These are phyloP conservation scores for Gaultheria prostrata DNA, from an alignment of 148 eudicot species.

Conservation along the genomic window DNA sequence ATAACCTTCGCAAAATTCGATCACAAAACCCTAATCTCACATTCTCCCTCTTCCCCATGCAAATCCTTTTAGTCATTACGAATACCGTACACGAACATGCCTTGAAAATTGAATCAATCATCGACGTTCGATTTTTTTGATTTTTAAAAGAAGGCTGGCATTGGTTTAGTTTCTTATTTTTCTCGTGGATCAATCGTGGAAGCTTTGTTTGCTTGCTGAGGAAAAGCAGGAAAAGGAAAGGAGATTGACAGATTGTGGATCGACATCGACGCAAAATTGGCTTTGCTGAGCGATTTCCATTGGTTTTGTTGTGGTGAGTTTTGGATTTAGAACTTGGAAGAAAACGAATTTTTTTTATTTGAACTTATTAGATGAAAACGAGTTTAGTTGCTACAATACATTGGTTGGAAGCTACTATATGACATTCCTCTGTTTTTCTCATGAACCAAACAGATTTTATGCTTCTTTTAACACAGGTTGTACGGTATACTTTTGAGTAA, in stretches of 20 bases:
- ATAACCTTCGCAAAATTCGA: slow-evolving; percentile 5
- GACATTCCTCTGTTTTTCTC: not conserved
- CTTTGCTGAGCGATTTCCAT: not conserved
- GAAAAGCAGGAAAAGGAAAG: not conserved
- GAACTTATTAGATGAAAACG: not conserved
- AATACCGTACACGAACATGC: no score
- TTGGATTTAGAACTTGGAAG: not conserved
- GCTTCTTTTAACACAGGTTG: not conserved
- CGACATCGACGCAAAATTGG: not conserved
- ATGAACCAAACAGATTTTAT: not conserved
- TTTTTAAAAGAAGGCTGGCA: not conserved
- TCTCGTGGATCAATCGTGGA: not conserved
- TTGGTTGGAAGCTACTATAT: not conserved
- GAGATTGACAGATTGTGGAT: not conserved
- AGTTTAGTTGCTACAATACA: not conserved
- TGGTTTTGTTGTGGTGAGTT: slow-evolving; percentile 8
- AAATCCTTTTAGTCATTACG: not conserved
- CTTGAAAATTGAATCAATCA: not conserved
- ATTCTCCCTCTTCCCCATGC: not conserved
- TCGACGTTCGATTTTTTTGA: not conserved
- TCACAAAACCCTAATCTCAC: slow-evolving; percentile 8
- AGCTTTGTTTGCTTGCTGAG: slow-evolving; percentile 1
- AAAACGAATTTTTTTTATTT: no score
- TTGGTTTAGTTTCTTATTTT: slow-evolving; percentile 8
- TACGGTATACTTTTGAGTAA: not conserved